phyloP scores from a whole-genome alignment of 805 yeast genomes.

The Tetrapisispora nanseiensis region DNA sequence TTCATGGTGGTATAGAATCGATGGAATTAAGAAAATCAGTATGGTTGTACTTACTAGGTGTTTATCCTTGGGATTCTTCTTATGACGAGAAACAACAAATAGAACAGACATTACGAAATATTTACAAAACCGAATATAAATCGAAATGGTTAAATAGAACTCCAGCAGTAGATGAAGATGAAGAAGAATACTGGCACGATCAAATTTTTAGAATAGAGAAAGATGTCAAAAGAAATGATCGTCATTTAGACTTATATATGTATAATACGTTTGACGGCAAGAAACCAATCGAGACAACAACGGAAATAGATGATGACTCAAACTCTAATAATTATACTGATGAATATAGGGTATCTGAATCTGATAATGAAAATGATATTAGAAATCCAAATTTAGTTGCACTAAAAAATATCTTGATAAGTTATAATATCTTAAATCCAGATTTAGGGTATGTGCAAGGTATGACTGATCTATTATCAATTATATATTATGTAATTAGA shows the following conservation, averaged over 20 bases:
- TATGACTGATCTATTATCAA: constrained; percentile 88
- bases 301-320: neutral
- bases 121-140: constrained; percentile 49
- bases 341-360: no score
- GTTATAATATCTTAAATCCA: constrained; percentile 75
- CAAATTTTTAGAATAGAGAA: constrained; percentile 85
- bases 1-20: constrained; percentile 76
- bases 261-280: constrained; percentile 32
- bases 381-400: constrained; percentile 63
- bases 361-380: constrained; percentile 30
- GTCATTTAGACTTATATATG: constrained; percentile 58
- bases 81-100: constrained; percentile 55
- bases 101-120: constrained; percentile 43
- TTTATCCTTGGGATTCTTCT: constrained; percentile 84
- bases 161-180: constrained; percentile 26
- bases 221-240: constrained; percentile 86
- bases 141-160: constrained; percentile 55
- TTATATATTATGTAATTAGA: constrained; percentile 53
- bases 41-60: constrained; percentile 78
- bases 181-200: constrained; percentile 72
- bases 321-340: constrained; percentile 18
- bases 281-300: constrained; percentile 26
- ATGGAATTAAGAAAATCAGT: constrained; percentile 52
- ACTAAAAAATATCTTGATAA: constrained; percentile 68
- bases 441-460: constrained; percentile 96